Evolutionary conservation across 2,329 filamentous ascomycete genomes (phyloP), one percentile per base, ranked within the genome.

Genomic region (Coniochaeta prunicola): DNA sequence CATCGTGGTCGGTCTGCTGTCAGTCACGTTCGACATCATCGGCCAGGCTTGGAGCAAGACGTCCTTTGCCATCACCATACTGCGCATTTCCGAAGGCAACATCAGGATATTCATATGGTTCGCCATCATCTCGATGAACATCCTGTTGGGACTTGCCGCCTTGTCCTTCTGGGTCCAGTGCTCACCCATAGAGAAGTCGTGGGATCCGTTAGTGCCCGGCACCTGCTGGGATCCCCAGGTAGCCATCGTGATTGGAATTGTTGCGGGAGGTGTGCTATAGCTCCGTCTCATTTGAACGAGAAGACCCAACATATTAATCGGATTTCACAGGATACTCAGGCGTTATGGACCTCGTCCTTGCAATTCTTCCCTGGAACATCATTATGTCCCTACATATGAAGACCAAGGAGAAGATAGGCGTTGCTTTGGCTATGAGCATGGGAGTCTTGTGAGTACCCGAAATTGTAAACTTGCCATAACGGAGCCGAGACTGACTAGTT

Each of bases 381-480:
- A 63, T 63, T 59, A 62, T 63, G 62, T 57, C 50, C 6, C 36
- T 63, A 3, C 59, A 60, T 19, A 62, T 63, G 62, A 42, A 60
- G 15, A 60, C 59, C 38, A 62, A 60, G 53, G 62, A 63, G 28
- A 63, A 63, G 62, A 58, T 63, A 45, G 62, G 62, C 28, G 60
- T 61, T 7, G 60, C 59, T 1, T 12, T 62, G 30, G 62, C 62
- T 9, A 63, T 63, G 62, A 63, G 62, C 55, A 63, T 63, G 62
- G 62, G 62, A n/a, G 60, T 63, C 0, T 63, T 63, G 61, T 62
- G 53, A 61, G 61, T 55, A n/a, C 36, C n/a, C 19, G 17, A 4
- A 17, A 17, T 38, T 38, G 2, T 19, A 24, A 4, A 24, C 40
- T 12, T 24, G n/a, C 12, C 24, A 45, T 17, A 8, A 2, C 4